These are phyloP conservation scores for Phytophthora nicotianae DNA, from an alignment of 352 stramenopile genomes.

Conservation along the genomic window DNA sequence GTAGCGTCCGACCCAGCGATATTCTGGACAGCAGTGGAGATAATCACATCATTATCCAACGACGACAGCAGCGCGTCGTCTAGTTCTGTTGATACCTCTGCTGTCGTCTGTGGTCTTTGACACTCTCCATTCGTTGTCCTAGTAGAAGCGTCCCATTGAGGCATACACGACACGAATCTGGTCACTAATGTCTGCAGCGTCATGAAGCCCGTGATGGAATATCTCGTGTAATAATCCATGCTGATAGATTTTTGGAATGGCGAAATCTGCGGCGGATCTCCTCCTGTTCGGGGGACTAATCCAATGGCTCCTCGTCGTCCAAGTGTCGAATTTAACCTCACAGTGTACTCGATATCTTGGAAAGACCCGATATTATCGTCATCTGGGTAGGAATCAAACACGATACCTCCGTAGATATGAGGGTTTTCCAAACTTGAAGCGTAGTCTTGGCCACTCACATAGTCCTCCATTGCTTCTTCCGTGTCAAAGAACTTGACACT, in stretches of 20 bases:
- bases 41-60: slow-evolving; percentile 52
- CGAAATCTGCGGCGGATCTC: slow-evolving; percentile 10
- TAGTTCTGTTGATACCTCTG: slow-evolving; percentile 31
- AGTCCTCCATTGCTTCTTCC: slow-evolving; percentile 49
- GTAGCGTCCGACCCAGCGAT: slow-evolving; percentile 20
- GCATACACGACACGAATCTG: slow-evolving; percentile 32
- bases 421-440: slow-evolving; percentile 50
- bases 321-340: slow-evolving; percentile 55
- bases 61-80: slow-evolving; percentile 42
- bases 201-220: slow-evolving; percentile 32
- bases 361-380: slow-evolving; percentile 39
- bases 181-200: slow-evolving; percentile 32
- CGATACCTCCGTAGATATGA: slow-evolving; percentile 65
- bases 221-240: slow-evolving; percentile 26
- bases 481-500: slow-evolving; percentile 69
- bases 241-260: slow-evolving; percentile 30
- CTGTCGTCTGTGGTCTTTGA: slow-evolving; percentile 24
- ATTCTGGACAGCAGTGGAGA: slow-evolving; percentile 32
- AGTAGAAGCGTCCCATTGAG: slow-evolving; percentile 22
- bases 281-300: slow-evolving; percentile 6
- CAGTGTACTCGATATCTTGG: slow-evolving; percentile 50
- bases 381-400: slow-evolving; percentile 55
- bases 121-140: slow-evolving; percentile 27
- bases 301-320: slow-evolving; percentile 12
- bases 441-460: slow-evolving; percentile 57